Conservation (phyloP, 192 early-diverging fungal species). For the Linnemannia schmuckeri region DNA sequence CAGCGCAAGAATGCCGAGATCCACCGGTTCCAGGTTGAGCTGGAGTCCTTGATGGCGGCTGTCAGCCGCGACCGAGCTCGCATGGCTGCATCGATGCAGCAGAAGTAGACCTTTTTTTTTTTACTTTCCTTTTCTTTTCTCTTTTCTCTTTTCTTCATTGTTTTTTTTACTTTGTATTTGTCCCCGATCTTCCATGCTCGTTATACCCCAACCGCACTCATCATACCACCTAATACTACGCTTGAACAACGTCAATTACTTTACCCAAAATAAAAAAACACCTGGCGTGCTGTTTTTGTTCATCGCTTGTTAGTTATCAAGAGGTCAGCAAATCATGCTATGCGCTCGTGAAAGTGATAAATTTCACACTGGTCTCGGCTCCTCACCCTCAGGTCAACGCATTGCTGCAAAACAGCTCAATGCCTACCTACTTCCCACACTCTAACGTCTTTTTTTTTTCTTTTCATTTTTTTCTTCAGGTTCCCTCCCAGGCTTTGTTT, state of each 20-base stretch:
- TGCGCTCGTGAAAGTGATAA: no score
- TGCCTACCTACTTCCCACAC: not conserved
- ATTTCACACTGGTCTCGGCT: no score
- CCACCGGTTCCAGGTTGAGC: conserved; percentile 29
- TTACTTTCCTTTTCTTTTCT: not conserved
- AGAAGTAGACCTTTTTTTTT: conserved; percentile 8
- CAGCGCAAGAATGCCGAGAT: conserved; percentile 40
- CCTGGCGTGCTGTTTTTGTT: conserved; percentile 12
- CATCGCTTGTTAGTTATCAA: not conserved
- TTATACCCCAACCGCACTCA: not conserved
- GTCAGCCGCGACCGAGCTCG: conserved; percentile 27
- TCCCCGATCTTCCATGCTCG: not conserved
- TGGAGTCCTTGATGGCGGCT: conserved; percentile 31
- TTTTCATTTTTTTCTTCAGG: not conserved
- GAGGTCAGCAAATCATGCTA: not conserved
- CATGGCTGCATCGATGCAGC: conserved; percentile 32
- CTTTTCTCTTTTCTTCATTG: not conserved
- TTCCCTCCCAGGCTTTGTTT: not conserved
- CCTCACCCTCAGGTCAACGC: not conserved
- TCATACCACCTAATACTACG: not conserved
- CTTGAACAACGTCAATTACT: not conserved
- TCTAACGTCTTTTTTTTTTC: not conserved
- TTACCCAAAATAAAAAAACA: not conserved
- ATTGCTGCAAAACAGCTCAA: not conserved
- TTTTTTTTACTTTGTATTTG: not conserved